These are phyloP conservation scores for Amyloporia xantha DNA, from an alignment of 768 basidiomycete genomes.

Conservation along the genomic window DNA sequence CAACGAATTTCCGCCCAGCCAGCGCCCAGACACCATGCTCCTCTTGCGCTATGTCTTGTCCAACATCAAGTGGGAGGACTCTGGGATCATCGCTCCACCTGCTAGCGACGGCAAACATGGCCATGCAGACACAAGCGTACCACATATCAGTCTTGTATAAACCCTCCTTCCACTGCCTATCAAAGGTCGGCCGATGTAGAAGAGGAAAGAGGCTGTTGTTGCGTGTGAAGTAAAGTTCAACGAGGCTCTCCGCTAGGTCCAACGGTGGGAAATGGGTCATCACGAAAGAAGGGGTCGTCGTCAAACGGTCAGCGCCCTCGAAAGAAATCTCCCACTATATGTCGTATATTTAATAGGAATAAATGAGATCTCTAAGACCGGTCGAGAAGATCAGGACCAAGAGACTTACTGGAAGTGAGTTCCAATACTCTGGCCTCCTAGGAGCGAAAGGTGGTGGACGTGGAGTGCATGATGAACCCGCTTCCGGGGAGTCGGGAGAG, in stretches of 20 bases:
- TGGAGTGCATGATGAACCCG: neutral
- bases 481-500: constrained; percentile 6
- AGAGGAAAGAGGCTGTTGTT: constrained; percentile 51
- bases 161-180: constrained; percentile 14
- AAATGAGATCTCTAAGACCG: neutral
- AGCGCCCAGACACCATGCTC: constrained; percentile 40
- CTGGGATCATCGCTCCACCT: constrained; percentile 23
- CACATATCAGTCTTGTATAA: constrained; percentile 19
- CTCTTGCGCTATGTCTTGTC: constrained; percentile 15
- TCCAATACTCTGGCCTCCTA: constrained; percentile 46
- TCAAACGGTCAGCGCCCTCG: constrained; percentile 32
- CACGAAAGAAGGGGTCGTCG: constrained; percentile 19
- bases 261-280: constrained; percentile 51
- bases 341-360: constrained; percentile 1
- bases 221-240: constrained; percentile 63
- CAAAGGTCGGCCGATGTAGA: constrained; percentile 18
- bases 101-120: constrained; percentile 23
- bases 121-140: constrained; percentile 26
- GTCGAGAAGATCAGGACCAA: no score
- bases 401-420: constrained; percentile 43
- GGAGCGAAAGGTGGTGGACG: constrained; percentile 11
- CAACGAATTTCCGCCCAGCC: constrained; percentile 58
- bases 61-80: constrained; percentile 16
- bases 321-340: constrained; percentile 25
- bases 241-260: constrained; percentile 51